These are phyloP conservation scores for Kernera saxatilis DNA, from an alignment of 345 rosid species.

Conservation along the genomic window DNA sequence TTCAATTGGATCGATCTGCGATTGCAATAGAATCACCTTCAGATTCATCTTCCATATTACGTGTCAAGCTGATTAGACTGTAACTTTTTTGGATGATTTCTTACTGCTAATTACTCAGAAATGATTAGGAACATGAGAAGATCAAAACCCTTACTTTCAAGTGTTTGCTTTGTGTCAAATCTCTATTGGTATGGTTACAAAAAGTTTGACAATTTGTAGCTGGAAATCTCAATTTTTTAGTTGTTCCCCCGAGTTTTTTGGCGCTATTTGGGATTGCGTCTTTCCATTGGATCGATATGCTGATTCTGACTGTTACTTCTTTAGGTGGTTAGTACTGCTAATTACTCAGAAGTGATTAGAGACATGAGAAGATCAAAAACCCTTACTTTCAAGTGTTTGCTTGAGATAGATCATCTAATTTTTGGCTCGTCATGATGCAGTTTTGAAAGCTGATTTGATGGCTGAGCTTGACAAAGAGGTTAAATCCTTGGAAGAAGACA, in stretches of 20 bases:
- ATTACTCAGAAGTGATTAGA: background rate
- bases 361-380: background rate
- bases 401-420: background rate
- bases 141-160: background rate
- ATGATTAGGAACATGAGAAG: background rate
- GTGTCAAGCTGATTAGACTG: background rate
- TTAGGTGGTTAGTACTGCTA: background rate
- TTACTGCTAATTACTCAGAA: background rate
- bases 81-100: background rate
- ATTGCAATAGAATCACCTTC: background rate
- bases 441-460: constrained; percentile 72
- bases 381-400: background rate
- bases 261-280: no score
- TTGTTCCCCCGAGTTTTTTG: no score
- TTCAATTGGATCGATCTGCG: background rate
- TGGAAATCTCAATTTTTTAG: no score
- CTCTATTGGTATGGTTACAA: no score
- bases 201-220: no score
- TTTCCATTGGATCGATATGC: no score
- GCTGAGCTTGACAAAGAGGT: constrained; percentile 69
- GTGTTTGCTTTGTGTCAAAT: background rate
- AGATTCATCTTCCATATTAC: background rate
- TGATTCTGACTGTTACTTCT: background rate
- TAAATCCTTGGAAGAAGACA: constrained; percentile 85
- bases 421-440: constrained; percentile 33